phyloP scores from a whole-genome alignment of 2,329 filamentous ascomycete species.

The Calonectria henricotiae region DNA sequence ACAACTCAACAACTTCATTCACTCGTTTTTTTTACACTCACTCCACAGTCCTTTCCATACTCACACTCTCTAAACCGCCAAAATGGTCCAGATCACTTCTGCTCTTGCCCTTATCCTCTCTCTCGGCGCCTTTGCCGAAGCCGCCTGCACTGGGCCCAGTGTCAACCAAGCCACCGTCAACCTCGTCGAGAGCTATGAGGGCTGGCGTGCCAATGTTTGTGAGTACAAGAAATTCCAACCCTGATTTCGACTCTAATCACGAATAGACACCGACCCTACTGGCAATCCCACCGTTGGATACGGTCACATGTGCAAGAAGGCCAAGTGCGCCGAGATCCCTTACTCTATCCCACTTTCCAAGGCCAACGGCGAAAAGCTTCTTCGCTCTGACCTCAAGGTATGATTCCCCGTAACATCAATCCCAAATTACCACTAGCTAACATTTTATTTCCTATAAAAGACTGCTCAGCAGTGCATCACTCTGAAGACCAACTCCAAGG shows the following conservation, averaged over 20 bases:
- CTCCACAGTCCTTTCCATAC: not conserved
- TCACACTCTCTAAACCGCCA: not conserved
- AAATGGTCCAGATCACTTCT: constrained; percentile 32
- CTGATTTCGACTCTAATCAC: not conserved
- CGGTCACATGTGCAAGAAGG: constrained; percentile 65
- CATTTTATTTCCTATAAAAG: constrained; percentile 4
- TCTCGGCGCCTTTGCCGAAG: constrained; percentile 27
- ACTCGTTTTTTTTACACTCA: not conserved
- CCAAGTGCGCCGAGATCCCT: constrained; percentile 63
- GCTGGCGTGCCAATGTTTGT: constrained; percentile 40
- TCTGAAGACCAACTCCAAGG: constrained; percentile 50
- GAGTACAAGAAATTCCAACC: not conserved
- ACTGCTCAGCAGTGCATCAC: constrained; percentile 60
- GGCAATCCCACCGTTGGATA: constrained; percentile 68
- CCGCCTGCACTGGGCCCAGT: constrained; percentile 41
- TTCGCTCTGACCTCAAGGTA: constrained; percentile 50
- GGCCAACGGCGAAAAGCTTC: constrained; percentile 59
- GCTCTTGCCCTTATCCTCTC: constrained; percentile 16
- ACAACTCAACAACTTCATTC: constrained; percentile 14
- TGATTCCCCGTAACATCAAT: not conserved
- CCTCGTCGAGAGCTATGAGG: constrained; percentile 40
- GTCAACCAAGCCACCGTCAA: constrained; percentile 39
- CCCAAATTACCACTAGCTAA: not conserved
- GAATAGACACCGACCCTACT: constrained; percentile 58
- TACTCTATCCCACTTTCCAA: constrained; percentile 65